Conservation (phyloP, 192 early-diverging fungal species). For the Lobosporangium transversale region DNA sequence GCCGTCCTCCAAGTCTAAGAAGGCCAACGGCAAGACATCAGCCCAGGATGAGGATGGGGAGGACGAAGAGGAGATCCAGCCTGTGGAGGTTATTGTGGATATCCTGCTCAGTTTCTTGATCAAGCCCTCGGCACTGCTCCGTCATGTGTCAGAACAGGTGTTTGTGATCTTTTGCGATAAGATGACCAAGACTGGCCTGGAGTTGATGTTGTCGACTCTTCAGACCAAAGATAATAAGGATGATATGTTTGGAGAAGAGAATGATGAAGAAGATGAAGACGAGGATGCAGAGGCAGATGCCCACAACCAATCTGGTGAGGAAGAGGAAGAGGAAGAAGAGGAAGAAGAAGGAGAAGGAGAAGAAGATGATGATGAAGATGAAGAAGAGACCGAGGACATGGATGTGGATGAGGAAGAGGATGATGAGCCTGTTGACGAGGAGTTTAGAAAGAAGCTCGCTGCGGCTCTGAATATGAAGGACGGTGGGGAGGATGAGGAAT, state of each 20-base stretch:
- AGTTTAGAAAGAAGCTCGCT: slow-evolving; percentile 75
- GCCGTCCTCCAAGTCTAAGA: slow-evolving; percentile 54
- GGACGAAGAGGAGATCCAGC: slow-evolving; percentile 72
- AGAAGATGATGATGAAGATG: slow-evolving; percentile 60
- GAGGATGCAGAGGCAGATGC: slow-evolving; percentile 64
- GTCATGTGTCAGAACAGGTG: slow-evolving; percentile 80
- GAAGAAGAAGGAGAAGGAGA: slow-evolving; percentile 57
- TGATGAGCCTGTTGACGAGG: slow-evolving; percentile 73
- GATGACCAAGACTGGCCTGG: slow-evolving; percentile 79
- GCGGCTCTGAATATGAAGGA: slow-evolving; percentile 73
- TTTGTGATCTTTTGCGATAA: slow-evolving; percentile 85
- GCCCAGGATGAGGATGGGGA: slow-evolving; percentile 55
- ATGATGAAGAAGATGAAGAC: slow-evolving; percentile 59
- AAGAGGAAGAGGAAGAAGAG: slow-evolving; percentile 56
- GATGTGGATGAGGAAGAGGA: slow-evolving; percentile 64
- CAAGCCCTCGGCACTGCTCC: slow-evolving; percentile 79
- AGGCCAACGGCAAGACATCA: slow-evolving; percentile 57
- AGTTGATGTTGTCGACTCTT: slow-evolving; percentile 59
- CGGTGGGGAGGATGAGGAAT: slow-evolving; percentile 65
- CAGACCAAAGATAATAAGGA: slow-evolving; percentile 55
- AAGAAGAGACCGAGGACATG: slow-evolving; percentile 60
- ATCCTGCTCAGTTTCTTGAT: slow-evolving; percentile 90
- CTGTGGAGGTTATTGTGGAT: slow-evolving; percentile 95
- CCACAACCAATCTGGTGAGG: slow-evolving; percentile 52
- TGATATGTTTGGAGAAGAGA: slow-evolving; percentile 62